Conservation (phyloP, 768 basidiomycete species). For the Pulveroboletus sp. region DNA sequence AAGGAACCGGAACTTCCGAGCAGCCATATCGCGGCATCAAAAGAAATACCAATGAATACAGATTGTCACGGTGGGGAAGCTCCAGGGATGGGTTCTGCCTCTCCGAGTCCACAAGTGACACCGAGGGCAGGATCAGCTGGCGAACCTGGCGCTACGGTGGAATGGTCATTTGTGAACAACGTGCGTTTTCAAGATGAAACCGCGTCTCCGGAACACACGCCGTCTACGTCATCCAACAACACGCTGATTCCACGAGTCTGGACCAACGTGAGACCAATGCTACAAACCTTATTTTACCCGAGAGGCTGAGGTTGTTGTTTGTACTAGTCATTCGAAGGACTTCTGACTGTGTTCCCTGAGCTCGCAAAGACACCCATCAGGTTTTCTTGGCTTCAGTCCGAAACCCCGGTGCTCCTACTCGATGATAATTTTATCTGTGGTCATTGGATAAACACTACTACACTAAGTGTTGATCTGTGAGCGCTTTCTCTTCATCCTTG, state of each 20-base stretch:
- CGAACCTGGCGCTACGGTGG: not conserved
- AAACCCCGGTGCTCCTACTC: constrained; percentile 26
- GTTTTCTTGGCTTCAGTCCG: constrained; percentile 27
- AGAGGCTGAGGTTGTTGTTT: constrained; percentile 1
- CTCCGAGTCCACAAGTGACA: not conserved
- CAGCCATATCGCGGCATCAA: not conserved
- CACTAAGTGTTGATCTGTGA: constrained; percentile 22
- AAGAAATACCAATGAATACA: not conserved
- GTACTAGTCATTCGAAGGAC: constrained; percentile 23
- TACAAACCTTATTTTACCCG: not conserved
- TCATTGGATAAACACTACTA: constrained; percentile 18
- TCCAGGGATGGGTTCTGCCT: not conserved
- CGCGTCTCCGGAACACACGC: not conserved
- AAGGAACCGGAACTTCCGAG: too few relatives aligned
- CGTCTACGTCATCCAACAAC: not conserved
- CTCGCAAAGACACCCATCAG: constrained; percentile 18
- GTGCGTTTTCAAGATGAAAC: not conserved
- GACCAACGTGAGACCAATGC: constrained; percentile 24
- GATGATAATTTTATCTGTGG: constrained; percentile 6
- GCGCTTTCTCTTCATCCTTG: not conserved
- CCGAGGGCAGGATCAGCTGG: not conserved
- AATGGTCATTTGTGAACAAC: constrained; percentile 22
- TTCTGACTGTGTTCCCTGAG: constrained; percentile 23
- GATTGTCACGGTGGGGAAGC: not conserved
- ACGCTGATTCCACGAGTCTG: constrained; percentile 22